A percentile compares a stretch with the other conserved stretches of the same genome.
Evolutionary conservation across 768 basidiomycete genomes (phyloP).

Genomic region (Leccinum disarticulatum): DNA sequence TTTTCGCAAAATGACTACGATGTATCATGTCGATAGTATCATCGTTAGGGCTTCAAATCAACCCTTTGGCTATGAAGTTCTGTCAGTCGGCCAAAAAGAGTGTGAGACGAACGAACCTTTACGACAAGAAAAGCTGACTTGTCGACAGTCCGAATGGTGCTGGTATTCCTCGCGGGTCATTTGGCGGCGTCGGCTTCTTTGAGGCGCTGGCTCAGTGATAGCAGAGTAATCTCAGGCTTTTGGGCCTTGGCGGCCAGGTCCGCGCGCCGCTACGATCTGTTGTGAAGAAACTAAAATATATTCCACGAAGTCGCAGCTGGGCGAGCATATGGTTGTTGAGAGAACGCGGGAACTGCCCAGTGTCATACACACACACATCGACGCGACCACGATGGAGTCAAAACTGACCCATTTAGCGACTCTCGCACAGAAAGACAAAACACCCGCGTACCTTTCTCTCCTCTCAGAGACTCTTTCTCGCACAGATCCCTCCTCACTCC

Average conservation of each 20-base stretch:
- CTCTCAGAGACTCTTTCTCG: constrained; percentile 65
- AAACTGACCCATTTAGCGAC: constrained; percentile 61
- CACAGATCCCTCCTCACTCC: constrained; percentile 43
- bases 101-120: constrained; percentile 25
- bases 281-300: too few relatives aligned
- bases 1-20: too few relatives aligned
- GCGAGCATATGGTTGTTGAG: too few relatives aligned
- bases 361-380: background rate
- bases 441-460: constrained; percentile 66
- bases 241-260: too few relatives aligned
- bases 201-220: constrained; percentile 50
- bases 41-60: constrained; percentile 89
- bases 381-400: constrained; percentile 50
- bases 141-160: constrained; percentile 94
- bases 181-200: constrained; percentile 92
- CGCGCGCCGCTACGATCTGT: too few relatives aligned
- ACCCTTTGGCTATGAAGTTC: constrained; percentile 72
- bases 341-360: too few relatives aligned
- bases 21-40: constrained; percentile 71
- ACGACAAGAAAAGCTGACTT: constrained; percentile 91
- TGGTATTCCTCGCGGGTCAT: constrained; percentile 98
- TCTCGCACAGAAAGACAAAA: constrained; percentile 84
- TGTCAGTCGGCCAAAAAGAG: background rate
- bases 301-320: too few relatives aligned
- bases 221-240: too few relatives aligned